phyloP scores from a whole-genome alignment of 179 eudicot species.

The Nepenthes alata region DNA sequence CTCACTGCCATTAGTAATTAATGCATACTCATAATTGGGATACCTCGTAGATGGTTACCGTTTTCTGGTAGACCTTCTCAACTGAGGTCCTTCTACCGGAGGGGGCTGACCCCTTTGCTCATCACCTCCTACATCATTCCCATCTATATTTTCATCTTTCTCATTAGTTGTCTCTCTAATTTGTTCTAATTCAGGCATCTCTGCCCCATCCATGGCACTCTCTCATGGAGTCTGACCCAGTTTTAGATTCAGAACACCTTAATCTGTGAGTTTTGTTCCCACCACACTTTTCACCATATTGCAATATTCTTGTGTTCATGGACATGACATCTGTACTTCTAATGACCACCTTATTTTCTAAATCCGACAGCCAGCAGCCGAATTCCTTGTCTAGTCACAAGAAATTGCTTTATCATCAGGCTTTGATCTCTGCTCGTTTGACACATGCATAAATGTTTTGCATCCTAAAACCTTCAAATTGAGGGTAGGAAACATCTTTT shows the following conservation, averaged over 20 bases:
- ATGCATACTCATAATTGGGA: not conserved
- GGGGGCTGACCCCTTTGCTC: not conserved
- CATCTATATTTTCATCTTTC: not conserved
- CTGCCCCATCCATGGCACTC: too few species aligned
- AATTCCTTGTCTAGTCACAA: not conserved
- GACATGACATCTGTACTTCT: constrained; percentile 6
- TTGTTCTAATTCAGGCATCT: not conserved
- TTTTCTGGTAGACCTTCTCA: constrained; percentile 1
- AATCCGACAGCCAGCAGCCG: too few species aligned
- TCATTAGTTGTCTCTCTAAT: not conserved
- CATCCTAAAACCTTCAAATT: not conserved
- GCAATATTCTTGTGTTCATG: not conserved
- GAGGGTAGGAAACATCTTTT: constrained; percentile 1
- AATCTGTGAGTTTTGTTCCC: not conserved
- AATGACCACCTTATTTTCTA: too few species aligned
- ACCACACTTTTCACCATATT: not conserved
- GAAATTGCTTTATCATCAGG: constrained; percentile 2
- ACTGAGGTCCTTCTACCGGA: not conserved
- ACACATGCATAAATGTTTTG: too few species aligned
- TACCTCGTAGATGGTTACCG: not conserved
- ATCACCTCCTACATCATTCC: not conserved
- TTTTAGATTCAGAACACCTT: not conserved
- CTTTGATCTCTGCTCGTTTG: too few species aligned
- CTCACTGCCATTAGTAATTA: not conserved
- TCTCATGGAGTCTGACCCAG: too few species aligned